Evolutionary conservation across 1,284 basidiomycete genomes (phyloP), one percentile per base, ranked within the genome.

Genomic region (Cutaneotrichosporon spelunceum): DNA sequence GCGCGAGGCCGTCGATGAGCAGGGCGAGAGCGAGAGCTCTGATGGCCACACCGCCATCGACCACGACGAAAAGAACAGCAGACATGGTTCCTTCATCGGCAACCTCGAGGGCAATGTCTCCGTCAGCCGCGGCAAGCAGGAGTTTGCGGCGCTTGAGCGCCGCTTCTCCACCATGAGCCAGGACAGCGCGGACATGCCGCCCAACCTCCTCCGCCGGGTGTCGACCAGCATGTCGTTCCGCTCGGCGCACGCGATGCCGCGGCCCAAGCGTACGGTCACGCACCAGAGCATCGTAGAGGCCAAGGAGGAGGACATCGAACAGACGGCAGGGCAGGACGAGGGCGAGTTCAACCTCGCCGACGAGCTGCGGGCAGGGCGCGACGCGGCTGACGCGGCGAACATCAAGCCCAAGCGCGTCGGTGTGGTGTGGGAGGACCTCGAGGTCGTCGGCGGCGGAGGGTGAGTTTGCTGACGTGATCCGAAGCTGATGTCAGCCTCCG

Each of bases 351-450:
- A 78, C 62, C 71, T 94, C 9, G 84, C 85, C 33, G 88, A 88
- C 57, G 92, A 90, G 70, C 83, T 95, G 19, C 82, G 84, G 10
- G 85, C 85, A 2, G 86, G 84, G 29, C 87, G 87, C 67, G 84
- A 87, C 63, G 84, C 84, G 7, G 82, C 84, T 60, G 86, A 90
- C 63, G 76, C 81, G 29, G 87, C 88, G 7, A 90, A 89, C 5
- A 88, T 93, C 70, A 85, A 86, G 69, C 87, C 87, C 76, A 94
- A 94, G 81, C 85, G 87, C 66, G 88, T 92, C 39, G 90, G 90
- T 39, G 88, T 78, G 13, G 61, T 73, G 23, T 78, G 76, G 76
- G 75, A 78, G 47, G 73, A 78, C 57, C 66, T 76, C 42, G 82
- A 87, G 60, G 91, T 93, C 52, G 81, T 87, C 21, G 89, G 87